These are phyloP conservation scores for Citrus unshiu DNA, from an alignment of 345 rosid genomes.

Conservation along the genomic window DNA sequence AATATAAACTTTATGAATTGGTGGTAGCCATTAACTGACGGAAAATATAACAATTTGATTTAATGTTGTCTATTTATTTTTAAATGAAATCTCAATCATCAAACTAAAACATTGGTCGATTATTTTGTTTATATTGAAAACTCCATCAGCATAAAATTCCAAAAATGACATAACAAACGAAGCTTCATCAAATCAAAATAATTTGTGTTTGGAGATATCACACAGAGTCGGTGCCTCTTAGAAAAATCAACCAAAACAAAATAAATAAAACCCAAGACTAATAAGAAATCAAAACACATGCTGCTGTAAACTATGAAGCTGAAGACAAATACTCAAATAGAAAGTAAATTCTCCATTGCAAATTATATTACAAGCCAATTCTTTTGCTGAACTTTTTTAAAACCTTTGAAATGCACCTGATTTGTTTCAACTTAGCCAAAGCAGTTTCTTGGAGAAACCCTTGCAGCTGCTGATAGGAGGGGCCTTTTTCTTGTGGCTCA, in stretches of 20 bases:
- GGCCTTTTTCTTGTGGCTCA: conserved; percentile 31
- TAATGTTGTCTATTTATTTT: no score
- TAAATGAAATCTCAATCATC: background rate
- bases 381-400: no score
- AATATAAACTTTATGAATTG: no score
- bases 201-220: background rate
- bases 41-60: no score
- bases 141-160: background rate
- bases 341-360: no score
- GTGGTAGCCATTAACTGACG: no score
- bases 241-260: background rate
- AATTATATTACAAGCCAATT: no score
- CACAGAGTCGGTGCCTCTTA: background rate
- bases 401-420: no score
- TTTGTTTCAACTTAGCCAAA: background rate
- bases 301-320: no score
- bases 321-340: no score
- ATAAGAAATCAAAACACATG: no score
- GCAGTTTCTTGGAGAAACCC: background rate
- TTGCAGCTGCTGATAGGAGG: background rate
- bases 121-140: background rate
- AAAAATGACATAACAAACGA: background rate
- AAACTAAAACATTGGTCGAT: background rate
- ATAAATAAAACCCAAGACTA: no score
- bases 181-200: background rate